A percentile compares a stretch with the other conserved stretches of the same genome.
These are phyloP conservation scores for Suillus brevipes DNA, from an alignment of 768 basidiomycete genomes.

Conservation along the genomic window DNA sequence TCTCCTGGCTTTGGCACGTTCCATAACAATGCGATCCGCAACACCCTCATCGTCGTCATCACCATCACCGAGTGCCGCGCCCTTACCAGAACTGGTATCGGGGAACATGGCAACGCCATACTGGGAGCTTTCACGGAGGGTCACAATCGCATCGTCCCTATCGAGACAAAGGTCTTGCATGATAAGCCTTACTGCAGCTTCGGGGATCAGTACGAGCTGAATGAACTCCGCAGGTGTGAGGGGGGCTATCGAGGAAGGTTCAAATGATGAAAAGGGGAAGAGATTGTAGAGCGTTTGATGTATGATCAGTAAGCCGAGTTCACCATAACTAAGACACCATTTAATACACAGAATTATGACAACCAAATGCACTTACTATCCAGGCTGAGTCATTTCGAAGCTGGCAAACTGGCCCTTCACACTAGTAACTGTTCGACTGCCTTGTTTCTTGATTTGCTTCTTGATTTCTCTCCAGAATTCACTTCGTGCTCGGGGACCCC, in stretches of 20 bases:
- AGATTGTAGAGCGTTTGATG: slow-evolving; percentile 73
- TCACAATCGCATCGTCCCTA: slow-evolving; percentile 50
- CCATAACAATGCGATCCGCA: slow-evolving; percentile 44
- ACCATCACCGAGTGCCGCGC: slow-evolving; percentile 35
- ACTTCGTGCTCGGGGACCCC: slow-evolving; percentile 41
- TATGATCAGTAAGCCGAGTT: slow-evolving; percentile 80
- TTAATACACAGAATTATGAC: background rate
- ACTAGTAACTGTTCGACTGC: slow-evolving; percentile 63
- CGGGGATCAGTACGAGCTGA: slow-evolving; percentile 85
- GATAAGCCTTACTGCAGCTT: slow-evolving; percentile 80
- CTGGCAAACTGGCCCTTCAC: slow-evolving; percentile 73
- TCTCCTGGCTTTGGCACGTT: slow-evolving; percentile 42
- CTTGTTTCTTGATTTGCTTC: slow-evolving; percentile 62
- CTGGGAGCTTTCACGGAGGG: slow-evolving; percentile 72
- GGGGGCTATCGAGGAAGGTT: slow-evolving; percentile 55
- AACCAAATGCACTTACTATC: slow-evolving; percentile 66
- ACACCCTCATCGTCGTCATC: slow-evolving; percentile 33
- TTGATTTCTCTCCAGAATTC: slow-evolving; percentile 71
- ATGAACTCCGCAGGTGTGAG: slow-evolving; percentile 77
- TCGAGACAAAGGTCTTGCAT: slow-evolving; percentile 64
- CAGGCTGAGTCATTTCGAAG: slow-evolving; percentile 83
- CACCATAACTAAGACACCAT: slow-evolving; percentile 67
- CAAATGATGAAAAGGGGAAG: slow-evolving; percentile 64
- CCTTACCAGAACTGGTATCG: slow-evolving; percentile 35
- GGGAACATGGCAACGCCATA: slow-evolving; percentile 91